Percentiles rank a stretch among this genome's conserved stretches.
Conservation (phyloP, 805 yeast genomes). For the Priceomyces carsonii region DNA sequence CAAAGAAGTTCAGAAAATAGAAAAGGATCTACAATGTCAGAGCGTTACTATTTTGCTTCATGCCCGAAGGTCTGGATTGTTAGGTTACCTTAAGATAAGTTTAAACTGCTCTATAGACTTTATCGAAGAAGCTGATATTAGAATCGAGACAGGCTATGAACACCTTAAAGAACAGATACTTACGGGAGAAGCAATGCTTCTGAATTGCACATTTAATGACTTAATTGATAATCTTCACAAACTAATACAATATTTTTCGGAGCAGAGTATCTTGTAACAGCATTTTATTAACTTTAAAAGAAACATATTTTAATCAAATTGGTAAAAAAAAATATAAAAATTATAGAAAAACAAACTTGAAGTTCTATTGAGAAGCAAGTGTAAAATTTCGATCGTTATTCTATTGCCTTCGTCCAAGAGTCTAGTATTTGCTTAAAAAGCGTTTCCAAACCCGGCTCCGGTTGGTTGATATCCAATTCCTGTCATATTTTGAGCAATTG, state of each 20-base stretch:
- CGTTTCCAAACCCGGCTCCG: constrained; percentile 70
- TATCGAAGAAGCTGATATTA: constrained; percentile 15
- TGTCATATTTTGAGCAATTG: constrained; percentile 32
- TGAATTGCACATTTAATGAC: constrained; percentile 14
- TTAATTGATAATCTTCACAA: constrained; percentile 16
- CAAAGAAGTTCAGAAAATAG: constrained; percentile 12
- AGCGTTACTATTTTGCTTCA: constrained; percentile 15
- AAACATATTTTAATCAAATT: too few relatives aligned
- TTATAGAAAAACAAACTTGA: too few relatives aligned
- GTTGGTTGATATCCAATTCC: constrained; percentile 68
- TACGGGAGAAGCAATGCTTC: constrained; percentile 15
- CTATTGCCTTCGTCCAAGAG: too few relatives aligned
- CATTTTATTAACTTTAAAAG: too few relatives aligned
- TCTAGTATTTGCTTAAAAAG: constrained; percentile 27
- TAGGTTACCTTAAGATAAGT: constrained; percentile 14
- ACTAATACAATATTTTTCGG: constrained; percentile 9
- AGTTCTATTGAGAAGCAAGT: too few relatives aligned
- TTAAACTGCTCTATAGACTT: constrained; percentile 20
- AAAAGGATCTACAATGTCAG: constrained; percentile 28
- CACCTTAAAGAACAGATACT: constrained; percentile 6
- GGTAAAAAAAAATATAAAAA: too few relatives aligned
- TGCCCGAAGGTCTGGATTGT: background rate
- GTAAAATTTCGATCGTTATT: too few relatives aligned
- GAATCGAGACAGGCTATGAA: background rate
- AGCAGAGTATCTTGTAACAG: constrained; percentile 5